Base-by-base conservation (phyloP, 2,329 filamentous ascomycete genomes). In the Zymoseptoria passerinii region DNA sequence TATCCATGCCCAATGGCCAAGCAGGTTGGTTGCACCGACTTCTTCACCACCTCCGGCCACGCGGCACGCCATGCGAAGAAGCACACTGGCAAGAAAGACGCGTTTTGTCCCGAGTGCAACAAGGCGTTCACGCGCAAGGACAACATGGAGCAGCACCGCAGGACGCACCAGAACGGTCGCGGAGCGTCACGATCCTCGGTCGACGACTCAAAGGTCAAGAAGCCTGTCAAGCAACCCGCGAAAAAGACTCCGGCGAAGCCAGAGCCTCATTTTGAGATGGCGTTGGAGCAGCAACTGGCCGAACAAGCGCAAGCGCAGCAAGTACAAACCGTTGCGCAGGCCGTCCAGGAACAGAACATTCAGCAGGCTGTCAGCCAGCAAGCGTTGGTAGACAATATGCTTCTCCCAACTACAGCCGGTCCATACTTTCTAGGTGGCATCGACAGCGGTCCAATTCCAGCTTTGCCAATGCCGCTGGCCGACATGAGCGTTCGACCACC, bases 141-240 rank as follows among this genome's bases (percentile, higher is more conserved):
- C 78, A 92, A 92, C 77, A 92, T 92, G 88, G 90, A 90, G 78
- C 88, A 91, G 75, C 88, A 92, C 68, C 80, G 89, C 28, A 83
- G 89, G 67, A 91, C 88, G 0, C 88, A 92, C 72, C 86, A 83
- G 62, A 78, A 74, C 61, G 78, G 77, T 4, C 76, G 78, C 55
- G 76, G 73, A 52, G 70, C 74, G 8, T 67, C 69, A 40, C 70
- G 71, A 20, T 74, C 75, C 54, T 63, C 67, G n/a, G 74, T 69
- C 53, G 75, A 78, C 54, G 75, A 76, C 55, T 71, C 74, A 62
- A 75, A 76, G 60, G 70, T 73, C 55, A 76, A 77, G 66, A 78
- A 78, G 67, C 58, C 67, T n/a, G 70, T 71, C 48, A 76, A 75
- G 65, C 60, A 62, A n/a, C 52, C 62, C 4, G 49, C 66, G 6